These are phyloP conservation scores for Fusarium chuoi DNA, from an alignment of 2,329 filamentous ascomycete species.

Conservation along the genomic window DNA sequence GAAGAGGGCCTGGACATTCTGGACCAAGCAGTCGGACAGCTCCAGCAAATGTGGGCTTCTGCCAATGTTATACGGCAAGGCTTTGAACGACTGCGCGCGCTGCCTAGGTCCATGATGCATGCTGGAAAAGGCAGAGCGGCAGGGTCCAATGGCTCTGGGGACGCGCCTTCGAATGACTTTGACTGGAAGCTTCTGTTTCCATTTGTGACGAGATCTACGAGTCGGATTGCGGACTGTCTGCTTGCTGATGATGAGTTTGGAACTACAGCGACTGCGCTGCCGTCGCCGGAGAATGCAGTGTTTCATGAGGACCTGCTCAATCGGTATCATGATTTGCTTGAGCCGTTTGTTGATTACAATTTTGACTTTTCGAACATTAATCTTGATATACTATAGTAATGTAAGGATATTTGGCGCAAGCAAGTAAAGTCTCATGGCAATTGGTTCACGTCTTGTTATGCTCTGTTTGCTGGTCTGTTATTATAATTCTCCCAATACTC, in stretches of 20 bases:
- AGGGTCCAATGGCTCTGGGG: neutral
- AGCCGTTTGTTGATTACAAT: conserved; percentile 36
- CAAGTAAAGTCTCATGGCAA: neutral
- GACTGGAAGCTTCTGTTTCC: conserved; percentile 35
- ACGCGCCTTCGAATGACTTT: neutral
- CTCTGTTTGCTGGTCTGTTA: neutral
- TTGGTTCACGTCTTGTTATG: neutral
- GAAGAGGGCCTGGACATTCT: conserved; percentile 33
- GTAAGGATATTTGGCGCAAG: rapidly evolving
- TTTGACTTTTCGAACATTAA: conserved; percentile 29
- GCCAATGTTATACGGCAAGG: conserved; percentile 36
- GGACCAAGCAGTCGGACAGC: conserved; percentile 29
- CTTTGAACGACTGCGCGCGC: conserved; percentile 28
- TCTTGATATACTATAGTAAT: conserved; percentile 11
- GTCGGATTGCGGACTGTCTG: conserved; percentile 27
- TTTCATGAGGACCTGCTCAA: conserved; percentile 33
- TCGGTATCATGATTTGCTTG: conserved; percentile 33
- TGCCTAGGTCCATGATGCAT: conserved; percentile 23
- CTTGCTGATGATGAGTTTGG: conserved; percentile 33
- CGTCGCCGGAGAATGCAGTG: conserved; percentile 28
- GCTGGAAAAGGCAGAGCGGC: neutral
- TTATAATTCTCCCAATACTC: too few relatives aligned
- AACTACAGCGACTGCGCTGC: conserved; percentile 7
- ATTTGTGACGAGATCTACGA: conserved; percentile 32
- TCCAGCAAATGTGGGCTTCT: conserved; percentile 40